Evolutionary conservation across 257 asterid species (phyloP).

Genomic region (Gentiana dahurica): DNA sequence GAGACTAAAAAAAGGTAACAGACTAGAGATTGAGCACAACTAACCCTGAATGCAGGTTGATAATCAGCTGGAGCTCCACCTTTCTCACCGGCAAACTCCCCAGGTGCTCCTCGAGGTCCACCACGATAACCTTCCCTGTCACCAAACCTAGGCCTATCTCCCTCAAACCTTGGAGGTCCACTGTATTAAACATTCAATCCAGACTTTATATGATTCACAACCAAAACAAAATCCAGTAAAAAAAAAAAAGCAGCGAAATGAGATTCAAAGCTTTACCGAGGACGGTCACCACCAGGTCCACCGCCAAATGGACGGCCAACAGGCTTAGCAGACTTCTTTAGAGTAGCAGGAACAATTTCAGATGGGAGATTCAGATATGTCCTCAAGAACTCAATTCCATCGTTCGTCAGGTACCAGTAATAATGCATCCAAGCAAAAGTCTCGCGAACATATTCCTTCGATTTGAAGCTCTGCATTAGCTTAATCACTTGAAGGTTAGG

Average conservation of each 20-base stretch:
- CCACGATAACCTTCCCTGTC: conserved; percentile 93
- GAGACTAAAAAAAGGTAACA: too few species aligned
- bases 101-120: conserved; percentile 83
- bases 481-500: conserved; percentile 87
- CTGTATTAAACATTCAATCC: conserved; percentile 16
- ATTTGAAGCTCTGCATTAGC: conserved; percentile 94
- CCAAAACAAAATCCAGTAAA: too few species aligned
- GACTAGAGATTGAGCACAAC: not conserved
- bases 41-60: conserved; percentile 89
- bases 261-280: conserved; percentile 36
- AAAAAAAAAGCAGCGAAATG: too few species aligned
- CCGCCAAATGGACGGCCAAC: conserved; percentile 88
- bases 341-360: conserved; percentile 81
- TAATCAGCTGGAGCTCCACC: conserved; percentile 96
- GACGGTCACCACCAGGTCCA: conserved; percentile 72
- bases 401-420: conserved; percentile 81
- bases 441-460: conserved; percentile 80
- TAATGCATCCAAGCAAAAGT: conserved; percentile 96
- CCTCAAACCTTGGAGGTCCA: conserved; percentile 86
- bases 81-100: conserved; percentile 77
- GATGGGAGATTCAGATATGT: conserved; percentile 80
- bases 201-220: not conserved
- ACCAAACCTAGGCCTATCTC: conserved; percentile 83
- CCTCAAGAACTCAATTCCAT: conserved; percentile 83
- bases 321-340: conserved; percentile 84